phyloP scores from a whole-genome alignment of 2,329 filamentous ascomycete genomes.

The Albophoma yamanashiensis region DNA sequence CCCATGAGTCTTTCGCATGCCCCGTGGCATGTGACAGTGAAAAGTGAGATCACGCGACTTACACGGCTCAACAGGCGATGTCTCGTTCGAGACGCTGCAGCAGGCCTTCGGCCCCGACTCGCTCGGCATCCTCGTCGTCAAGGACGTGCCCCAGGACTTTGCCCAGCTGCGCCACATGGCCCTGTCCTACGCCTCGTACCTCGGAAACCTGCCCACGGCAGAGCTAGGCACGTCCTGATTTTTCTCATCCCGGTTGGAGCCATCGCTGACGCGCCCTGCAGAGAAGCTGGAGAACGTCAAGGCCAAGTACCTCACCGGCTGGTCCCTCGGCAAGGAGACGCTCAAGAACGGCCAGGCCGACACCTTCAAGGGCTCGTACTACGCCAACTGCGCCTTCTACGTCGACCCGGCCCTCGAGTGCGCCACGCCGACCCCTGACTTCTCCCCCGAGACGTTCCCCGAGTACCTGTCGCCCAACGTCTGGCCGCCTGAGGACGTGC shows the following conservation, averaged over 20 bases:
- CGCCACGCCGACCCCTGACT: constrained; percentile 47
- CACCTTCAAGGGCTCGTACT: constrained; percentile 74
- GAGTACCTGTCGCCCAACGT: constrained; percentile 87
- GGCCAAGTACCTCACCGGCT: constrained; percentile 59
- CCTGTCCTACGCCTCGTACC: constrained; percentile 79
- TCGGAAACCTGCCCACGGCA: constrained; percentile 65
- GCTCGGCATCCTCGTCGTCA: constrained; percentile 87
- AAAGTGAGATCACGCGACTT: neutral
- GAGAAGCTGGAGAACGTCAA: constrained; percentile 47
- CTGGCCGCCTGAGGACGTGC: constrained; percentile 60
- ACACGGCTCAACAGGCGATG: constrained; percentile 36
- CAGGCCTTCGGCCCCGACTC: constrained; percentile 84
- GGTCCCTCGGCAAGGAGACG: constrained; percentile 75
- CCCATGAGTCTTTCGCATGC: neutral
- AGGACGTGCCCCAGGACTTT: constrained; percentile 68
- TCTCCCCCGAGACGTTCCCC: constrained; percentile 55
- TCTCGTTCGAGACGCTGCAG: constrained; percentile 59
- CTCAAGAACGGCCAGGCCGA: constrained; percentile 69
- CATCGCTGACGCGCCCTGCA: constrained; percentile 12
- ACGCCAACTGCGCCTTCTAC: constrained; percentile 74
- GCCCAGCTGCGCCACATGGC: constrained; percentile 58
- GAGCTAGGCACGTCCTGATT: constrained; percentile 51
- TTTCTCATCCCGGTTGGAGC: neutral
- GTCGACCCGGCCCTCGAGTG: constrained; percentile 52
- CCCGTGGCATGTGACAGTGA: neutral